Conservation (phyloP, 306 rosid genomes). For the Mimosa pudica region DNA sequence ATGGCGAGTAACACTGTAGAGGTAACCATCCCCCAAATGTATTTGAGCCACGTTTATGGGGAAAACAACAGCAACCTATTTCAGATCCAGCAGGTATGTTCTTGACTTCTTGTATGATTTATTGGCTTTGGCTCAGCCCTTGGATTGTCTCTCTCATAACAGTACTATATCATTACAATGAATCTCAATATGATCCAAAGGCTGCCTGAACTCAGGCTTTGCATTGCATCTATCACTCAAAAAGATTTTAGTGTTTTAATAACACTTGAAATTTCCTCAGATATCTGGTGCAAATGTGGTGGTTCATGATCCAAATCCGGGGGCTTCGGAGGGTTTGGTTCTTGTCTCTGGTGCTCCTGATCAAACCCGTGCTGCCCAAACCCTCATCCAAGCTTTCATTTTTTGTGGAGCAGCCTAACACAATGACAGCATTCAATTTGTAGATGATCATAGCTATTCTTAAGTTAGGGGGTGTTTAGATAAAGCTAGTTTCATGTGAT, state of each 20-base stretch:
- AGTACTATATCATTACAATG: not conserved
- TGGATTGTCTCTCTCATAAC: slow-evolving; percentile 5
- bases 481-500: too few species aligned
- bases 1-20: slow-evolving; percentile 50
- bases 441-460: not conserved
- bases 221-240: not conserved
- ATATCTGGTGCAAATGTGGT: slow-evolving; percentile 72
- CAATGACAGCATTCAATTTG: slow-evolving; percentile 18
- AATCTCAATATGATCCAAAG: not conserved
- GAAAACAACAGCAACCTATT: slow-evolving; percentile 62
- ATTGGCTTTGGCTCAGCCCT: not conserved
- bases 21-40: slow-evolving; percentile 63
- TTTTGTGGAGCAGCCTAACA: slow-evolving; percentile 57
- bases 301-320: slow-evolving; percentile 63
- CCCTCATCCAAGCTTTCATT: slow-evolving; percentile 89
- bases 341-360: slow-evolving; percentile 60
- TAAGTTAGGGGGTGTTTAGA: not conserved
- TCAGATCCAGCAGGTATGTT: slow-evolving; percentile 77
- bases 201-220: not conserved
- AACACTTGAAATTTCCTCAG: slow-evolving; percentile 42
- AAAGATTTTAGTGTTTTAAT: slow-evolving; percentile 13
- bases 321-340: slow-evolving; percentile 59
- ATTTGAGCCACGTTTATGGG: slow-evolving; percentile 62
- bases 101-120: not conserved
- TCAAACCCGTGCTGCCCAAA: slow-evolving; percentile 67